Percentiles rank a stretch among this genome's conserved stretches.
Conservation (phyloP, 129 eudicot genomes). For the Kitagawia praeruptora region DNA sequence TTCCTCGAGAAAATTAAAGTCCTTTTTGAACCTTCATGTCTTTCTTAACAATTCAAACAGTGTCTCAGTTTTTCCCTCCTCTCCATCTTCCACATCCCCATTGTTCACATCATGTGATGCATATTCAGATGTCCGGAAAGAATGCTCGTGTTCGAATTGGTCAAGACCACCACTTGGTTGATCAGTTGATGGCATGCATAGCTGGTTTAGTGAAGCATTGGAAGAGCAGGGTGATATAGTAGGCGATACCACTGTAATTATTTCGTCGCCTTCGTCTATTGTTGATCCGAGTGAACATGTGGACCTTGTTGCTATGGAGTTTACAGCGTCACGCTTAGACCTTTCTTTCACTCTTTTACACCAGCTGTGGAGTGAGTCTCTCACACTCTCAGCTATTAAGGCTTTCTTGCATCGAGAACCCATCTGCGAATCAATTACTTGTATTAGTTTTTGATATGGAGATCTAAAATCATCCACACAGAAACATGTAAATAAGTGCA, state of each 20-base stretch:
- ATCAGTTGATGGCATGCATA: constrained; percentile 29
- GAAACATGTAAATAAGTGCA: no score
- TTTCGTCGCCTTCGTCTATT: constrained; percentile 83
- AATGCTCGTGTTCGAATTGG: constrained; percentile 30
- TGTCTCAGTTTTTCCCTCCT: constrained; percentile 31
- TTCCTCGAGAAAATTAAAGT: not conserved
- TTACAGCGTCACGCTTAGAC: constrained; percentile 44
- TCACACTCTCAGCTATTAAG: constrained; percentile 82
- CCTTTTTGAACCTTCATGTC: constrained; percentile 28
- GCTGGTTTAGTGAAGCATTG: constrained; percentile 41
- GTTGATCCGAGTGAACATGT: constrained; percentile 72
- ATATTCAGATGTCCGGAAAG: constrained; percentile 45
- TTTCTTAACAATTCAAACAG: constrained; percentile 51
- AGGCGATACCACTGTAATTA: constrained; percentile 68
- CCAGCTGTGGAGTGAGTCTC: constrained; percentile 96
- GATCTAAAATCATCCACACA: not conserved
- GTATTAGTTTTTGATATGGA: not conserved
- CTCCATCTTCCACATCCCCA: constrained; percentile 30
- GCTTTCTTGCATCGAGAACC: constrained; percentile 90
- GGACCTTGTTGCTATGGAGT: constrained; percentile 73
- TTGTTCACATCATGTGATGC: constrained; percentile 28
- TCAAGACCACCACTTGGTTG: constrained; percentile 7
- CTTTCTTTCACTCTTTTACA: constrained; percentile 91
- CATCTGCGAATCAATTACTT: constrained; percentile 48
- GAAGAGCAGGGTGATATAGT: constrained; percentile 80